Conservation (phyloP, 768 basidiomycete genomes). For the Sutorius australiensis region DNA sequence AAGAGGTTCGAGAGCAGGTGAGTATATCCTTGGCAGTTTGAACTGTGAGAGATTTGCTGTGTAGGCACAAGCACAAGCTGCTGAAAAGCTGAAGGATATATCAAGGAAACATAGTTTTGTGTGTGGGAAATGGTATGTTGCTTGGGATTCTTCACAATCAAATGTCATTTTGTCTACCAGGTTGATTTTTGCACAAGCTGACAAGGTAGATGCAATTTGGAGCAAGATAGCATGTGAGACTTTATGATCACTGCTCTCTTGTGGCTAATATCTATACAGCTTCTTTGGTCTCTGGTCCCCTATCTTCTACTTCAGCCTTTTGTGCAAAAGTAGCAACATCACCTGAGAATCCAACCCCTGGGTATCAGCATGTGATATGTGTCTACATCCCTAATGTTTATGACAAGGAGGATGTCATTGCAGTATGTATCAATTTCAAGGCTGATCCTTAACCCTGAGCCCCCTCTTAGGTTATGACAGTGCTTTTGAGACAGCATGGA, state of each 20-base stretch:
- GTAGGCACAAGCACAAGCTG: constrained; percentile 58
- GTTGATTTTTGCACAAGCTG: constrained; percentile 61
- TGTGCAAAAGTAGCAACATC: constrained; percentile 66
- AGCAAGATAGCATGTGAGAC: constrained; percentile 53
- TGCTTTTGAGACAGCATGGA: constrained; percentile 63
- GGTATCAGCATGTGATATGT: constrained; percentile 64
- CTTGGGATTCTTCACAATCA: neutral
- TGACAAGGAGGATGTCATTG: constrained; percentile 54
- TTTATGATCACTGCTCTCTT: neutral
- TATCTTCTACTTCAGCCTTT: constrained; percentile 53
- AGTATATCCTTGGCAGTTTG: neutral
- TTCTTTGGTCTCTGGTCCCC: constrained; percentile 63
- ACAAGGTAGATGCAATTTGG: constrained; percentile 66
- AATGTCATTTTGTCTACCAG: constrained; percentile 32
- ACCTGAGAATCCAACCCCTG: constrained; percentile 42
- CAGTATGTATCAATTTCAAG: constrained; percentile 34
- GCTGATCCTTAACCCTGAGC: neutral
- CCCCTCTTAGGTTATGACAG: constrained; percentile 54
- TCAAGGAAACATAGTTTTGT: constrained; percentile 52
- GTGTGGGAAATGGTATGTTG: constrained; percentile 62
- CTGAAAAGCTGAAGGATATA: constrained; percentile 55
- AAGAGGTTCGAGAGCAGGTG: constrained; percentile 69
- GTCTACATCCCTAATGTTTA: constrained; percentile 71
- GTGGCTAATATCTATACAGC: constrained; percentile 32
- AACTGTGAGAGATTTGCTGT: neutral